Percentiles rank a stretch among this genome's conserved stretches.
These are phyloP conservation scores for Russula lepida DNA, from an alignment of 768 basidiomycete species.

Conservation along the genomic window DNA sequence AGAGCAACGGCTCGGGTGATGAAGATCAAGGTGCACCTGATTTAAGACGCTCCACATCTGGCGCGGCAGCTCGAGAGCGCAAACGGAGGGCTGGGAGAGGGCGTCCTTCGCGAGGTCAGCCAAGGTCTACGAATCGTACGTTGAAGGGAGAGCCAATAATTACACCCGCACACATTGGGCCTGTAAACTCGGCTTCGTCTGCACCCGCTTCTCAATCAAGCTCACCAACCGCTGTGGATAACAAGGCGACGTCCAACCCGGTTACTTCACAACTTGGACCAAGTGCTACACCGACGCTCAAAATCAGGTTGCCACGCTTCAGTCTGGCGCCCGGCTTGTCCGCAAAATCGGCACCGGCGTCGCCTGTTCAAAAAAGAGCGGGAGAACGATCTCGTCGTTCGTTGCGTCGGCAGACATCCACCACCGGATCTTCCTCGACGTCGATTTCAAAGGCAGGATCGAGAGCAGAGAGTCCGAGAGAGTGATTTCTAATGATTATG, in stretches of 20 bases:
- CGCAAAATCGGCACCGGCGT: constrained; percentile 5
- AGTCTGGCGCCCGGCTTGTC: constrained; percentile 1
- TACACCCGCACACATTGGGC: not conserved
- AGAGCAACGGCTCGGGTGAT: constrained; percentile 15
- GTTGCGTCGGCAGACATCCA: constrained; percentile 16
- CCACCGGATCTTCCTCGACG: constrained; percentile 17
- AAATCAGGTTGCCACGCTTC: constrained; percentile 18
- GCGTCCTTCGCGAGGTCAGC: constrained; percentile 10
- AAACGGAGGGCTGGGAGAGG: constrained; percentile 8
- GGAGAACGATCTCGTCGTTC: constrained; percentile 16
- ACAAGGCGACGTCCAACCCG: not conserved
- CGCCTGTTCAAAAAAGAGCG: constrained; percentile 9
- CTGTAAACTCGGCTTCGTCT: not conserved
- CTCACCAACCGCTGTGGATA: not conserved
- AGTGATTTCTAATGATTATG: constrained; percentile 2
- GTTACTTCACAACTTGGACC: constrained; percentile 1
- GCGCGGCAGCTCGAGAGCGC: constrained; percentile 7
- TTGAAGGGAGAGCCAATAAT: constrained; percentile 2
- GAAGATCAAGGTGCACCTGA: constrained; percentile 4
- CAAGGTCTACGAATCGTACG: not conserved
- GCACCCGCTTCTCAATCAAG: not conserved
- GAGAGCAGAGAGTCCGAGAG: constrained; percentile 10
- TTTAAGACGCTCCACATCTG: not conserved
- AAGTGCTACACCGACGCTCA: constrained; percentile 7
- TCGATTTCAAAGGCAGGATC: constrained; percentile 16